Conservation (phyloP, 78 protist species). For the Isochrysis galbana region DNA sequence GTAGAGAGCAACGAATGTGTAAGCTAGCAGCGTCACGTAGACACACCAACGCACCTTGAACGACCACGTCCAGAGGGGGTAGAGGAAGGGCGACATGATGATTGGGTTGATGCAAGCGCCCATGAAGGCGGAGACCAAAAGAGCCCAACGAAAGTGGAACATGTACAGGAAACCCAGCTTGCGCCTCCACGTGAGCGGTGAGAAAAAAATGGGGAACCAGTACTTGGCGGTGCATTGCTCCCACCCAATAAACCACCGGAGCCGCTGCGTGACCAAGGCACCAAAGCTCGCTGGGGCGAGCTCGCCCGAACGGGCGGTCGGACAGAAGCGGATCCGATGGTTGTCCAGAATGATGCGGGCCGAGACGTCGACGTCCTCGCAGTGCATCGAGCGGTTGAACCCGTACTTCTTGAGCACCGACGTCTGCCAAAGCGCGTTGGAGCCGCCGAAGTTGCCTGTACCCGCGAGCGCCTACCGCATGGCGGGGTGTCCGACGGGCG, state of each 20-base stretch:
- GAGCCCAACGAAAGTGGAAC: not conserved
- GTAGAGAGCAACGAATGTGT: not conserved
- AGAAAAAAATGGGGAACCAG: not conserved
- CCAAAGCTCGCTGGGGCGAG: not conserved
- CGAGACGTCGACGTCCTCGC: not conserved
- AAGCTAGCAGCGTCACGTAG: not conserved
- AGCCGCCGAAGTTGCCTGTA: not conserved
- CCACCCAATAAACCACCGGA: not conserved
- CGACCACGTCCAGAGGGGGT: not conserved
- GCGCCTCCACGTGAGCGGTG: not conserved
- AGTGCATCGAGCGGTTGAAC: not conserved
- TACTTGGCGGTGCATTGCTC: not conserved
- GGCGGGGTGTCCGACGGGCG: too few relatives aligned
- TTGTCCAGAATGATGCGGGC: not conserved
- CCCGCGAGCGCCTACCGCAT: not conserved
- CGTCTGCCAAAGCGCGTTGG: constrained; percentile 5
- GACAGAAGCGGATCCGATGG: constrained; percentile 3
- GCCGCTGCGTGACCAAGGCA: not conserved
- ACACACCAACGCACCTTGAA: not conserved
- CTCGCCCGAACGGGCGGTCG: constrained; percentile 13
- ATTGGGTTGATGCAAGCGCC: not conserved
- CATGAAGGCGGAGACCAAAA: not conserved
- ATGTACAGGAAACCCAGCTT: not conserved
- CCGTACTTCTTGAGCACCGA: not conserved
- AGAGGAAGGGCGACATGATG: not conserved